Base-by-base conservation (phyloP, 345 rosid genomes). In the Viola odorata region DNA sequence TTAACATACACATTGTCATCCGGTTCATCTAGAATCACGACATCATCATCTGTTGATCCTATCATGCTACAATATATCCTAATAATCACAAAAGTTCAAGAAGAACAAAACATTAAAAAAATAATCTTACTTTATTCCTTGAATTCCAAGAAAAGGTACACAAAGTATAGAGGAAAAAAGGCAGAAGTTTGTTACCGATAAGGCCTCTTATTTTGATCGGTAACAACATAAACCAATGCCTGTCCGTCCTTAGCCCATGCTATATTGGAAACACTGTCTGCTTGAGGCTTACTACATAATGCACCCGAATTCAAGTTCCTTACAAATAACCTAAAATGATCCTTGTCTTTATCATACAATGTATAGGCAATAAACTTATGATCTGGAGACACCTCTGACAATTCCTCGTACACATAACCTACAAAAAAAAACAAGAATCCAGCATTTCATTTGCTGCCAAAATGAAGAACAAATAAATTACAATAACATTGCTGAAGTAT, bases 391-490 rank as follows among this genome's bases (percentile, higher is more conserved):
- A 94, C 70, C 75, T 94, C 96, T 0, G 99, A 94, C 72, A 85
- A 75, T 69, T 94, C 99, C 73, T 94, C 97, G 81, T 78, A 94
- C 14, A 96, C 90, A 83, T 88, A 94, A 59, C 99, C 98, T 87
- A 68, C 53, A 71, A 9, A 58, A 39, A 37, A 14, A 57, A 48
- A 38, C 32, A 52, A 23, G 32, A 23, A 23, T n/a, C n/a, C n/a
- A n/a, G n/a, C n/a, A n/a, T n/a, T n/a, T n/a, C n/a, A n/a, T n/a
- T n/a, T n/a, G n/a, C n/a, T n/a, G n/a, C n/a, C n/a, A n/a, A n/a
- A n/a, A n/a, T n/a, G n/a, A n/a, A n/a, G n/a, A n/a, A n/a, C n/a
- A n/a, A n/a, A n/a, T n/a, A n/a, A n/a, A n/a, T n/a, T n/a, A n/a
- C n/a, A n/a, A n/a, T n/a, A n/a, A n/a, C n/a, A n/a, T n/a, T n/a